These are phyloP conservation scores for Periconia digitata DNA, from an alignment of 2,329 filamentous ascomycete species.

Conservation along the genomic window DNA sequence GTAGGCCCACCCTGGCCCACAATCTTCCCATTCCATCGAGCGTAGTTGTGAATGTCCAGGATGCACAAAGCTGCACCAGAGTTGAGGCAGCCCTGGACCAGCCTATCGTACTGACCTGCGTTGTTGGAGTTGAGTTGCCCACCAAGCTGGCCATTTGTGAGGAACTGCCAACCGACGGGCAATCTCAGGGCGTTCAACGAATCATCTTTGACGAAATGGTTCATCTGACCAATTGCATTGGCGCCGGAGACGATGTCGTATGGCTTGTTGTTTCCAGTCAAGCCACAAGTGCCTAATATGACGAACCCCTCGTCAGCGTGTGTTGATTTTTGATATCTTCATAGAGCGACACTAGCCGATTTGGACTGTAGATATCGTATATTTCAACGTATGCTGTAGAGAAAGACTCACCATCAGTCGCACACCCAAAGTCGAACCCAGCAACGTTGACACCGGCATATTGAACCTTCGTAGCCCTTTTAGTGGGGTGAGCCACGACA, in stretches of 20 bases:
- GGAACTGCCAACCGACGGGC: constrained; percentile 62
- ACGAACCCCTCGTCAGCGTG: too few species aligned
- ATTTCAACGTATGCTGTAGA: too few species aligned
- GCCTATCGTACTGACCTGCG: constrained; percentile 55
- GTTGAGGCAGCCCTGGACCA: constrained; percentile 59
- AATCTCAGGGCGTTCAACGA: constrained; percentile 60
- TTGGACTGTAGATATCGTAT: too few species aligned
- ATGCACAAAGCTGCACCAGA: constrained; percentile 60
- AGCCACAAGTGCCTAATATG: constrained; percentile 16
- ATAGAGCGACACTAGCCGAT: too few species aligned
- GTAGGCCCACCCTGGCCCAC: constrained; percentile 67
- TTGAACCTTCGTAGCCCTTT: constrained; percentile 17
- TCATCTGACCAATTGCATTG: constrained; percentile 54
- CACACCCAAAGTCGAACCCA: constrained; percentile 54
- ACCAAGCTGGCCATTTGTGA: constrained; percentile 57
- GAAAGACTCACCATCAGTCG: constrained; percentile 21
- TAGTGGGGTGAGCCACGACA: neutral
- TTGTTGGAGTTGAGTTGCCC: constrained; percentile 53
- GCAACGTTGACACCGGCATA: constrained; percentile 48
- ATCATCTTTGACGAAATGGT: constrained; percentile 58
- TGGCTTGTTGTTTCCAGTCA: constrained; percentile 16
- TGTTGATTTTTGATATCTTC: too few species aligned
- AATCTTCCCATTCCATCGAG: constrained; percentile 61
- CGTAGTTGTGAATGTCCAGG: constrained; percentile 56
- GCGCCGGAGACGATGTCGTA: constrained; percentile 20